Evolutionary conservation across 2,329 filamentous ascomycete genomes (phyloP).

Genomic region (Neobulgaria alba): DNA sequence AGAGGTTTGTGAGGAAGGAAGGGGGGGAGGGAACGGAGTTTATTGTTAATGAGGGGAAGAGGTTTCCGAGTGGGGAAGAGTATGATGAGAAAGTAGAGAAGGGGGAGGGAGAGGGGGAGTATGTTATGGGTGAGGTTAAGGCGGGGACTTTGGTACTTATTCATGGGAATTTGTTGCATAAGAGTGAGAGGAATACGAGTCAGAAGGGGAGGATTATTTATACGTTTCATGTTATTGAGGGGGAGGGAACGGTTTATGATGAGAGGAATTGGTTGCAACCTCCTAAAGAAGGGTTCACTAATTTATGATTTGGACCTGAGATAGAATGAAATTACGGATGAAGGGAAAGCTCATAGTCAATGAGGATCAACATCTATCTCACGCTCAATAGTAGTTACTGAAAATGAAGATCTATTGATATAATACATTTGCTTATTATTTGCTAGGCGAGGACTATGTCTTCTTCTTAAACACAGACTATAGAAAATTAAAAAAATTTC

Average conservation of each 20-base stretch:
- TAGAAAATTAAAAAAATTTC: too few species aligned
- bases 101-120: constrained; percentile 43
- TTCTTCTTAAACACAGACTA: too few species aligned
- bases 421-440: too few species aligned
- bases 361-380: too few species aligned
- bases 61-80: constrained; percentile 49
- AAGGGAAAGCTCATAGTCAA: too few species aligned
- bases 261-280: constrained; percentile 90
- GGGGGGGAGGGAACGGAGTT: constrained; percentile 55
- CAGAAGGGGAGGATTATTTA: constrained; percentile 86
- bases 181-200: constrained; percentile 89
- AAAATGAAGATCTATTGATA: too few species aligned
- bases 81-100: constrained; percentile 33
- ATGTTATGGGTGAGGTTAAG: constrained; percentile 79
- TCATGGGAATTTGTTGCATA: constrained; percentile 91
- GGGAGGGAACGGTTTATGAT: constrained; percentile 66
- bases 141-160: constrained; percentile 87
- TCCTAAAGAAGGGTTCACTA: constrained; percentile 64
- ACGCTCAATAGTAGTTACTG: too few species aligned
- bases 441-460: too few species aligned
- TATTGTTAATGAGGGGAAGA: constrained; percentile 56
- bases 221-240: constrained; percentile 95
- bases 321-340: too few species aligned
- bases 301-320: constrained; percentile 23
- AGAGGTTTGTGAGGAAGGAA: constrained; percentile 64